Conservation (phyloP, 208 protist genomes). For the Trypanosoma melophagium region DNA sequence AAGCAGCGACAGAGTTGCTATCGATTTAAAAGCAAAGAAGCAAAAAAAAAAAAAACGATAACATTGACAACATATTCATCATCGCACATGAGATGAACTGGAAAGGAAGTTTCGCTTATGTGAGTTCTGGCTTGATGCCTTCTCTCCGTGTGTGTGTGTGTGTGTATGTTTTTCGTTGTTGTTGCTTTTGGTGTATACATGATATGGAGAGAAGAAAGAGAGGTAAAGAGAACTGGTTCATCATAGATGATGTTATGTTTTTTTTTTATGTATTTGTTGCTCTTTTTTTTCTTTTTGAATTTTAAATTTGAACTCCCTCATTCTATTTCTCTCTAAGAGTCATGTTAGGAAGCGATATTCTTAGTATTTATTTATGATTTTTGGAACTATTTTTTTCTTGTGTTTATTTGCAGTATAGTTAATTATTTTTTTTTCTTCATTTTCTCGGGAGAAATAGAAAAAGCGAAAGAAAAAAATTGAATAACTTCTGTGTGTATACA, state of each 20-base stretch:
- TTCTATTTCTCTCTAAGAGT: not conserved
- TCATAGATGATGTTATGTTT: too few species aligned
- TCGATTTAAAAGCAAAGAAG: constrained; percentile 17
- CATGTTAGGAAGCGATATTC: not conserved
- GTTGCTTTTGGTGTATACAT: too few species aligned
- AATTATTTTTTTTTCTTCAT: not conserved
- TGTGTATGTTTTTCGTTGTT: too few species aligned
- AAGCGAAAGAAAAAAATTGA: not conserved
- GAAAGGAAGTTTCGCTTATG: not conserved
- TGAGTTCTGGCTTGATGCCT: too few species aligned
- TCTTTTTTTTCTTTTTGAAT: not conserved
- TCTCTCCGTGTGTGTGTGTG: too few species aligned
- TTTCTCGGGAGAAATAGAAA: not conserved
- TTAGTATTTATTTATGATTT: too few species aligned
- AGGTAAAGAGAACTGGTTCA: too few species aligned
- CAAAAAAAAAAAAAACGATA: not conserved
- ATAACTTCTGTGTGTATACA: not conserved
- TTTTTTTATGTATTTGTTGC: not conserved
- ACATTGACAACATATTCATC: not conserved
- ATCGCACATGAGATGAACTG: not conserved
- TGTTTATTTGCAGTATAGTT: too few species aligned
- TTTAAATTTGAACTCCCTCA: not conserved
- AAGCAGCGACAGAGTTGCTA: constrained; percentile 36
- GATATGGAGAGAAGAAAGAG: too few species aligned
- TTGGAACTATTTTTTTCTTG: too few species aligned